Percentiles rank a stretch among this genome's conserved stretches.
Conservation (phyloP, 2,329 filamentous ascomycete genomes). For the Cercospora janseana region DNA sequence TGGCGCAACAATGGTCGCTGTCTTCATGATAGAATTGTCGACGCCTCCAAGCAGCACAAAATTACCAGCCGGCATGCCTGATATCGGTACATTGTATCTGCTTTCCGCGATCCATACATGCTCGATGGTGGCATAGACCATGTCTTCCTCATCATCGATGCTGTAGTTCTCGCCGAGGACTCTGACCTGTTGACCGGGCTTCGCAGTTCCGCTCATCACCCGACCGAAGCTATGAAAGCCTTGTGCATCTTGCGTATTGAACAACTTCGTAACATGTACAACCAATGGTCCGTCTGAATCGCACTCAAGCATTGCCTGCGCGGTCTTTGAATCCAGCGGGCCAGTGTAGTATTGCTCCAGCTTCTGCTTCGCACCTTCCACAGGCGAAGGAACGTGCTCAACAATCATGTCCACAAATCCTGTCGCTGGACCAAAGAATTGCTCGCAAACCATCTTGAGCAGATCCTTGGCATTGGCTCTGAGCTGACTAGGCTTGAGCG, state of each 20-base stretch:
- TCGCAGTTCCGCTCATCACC: constrained; percentile 87
- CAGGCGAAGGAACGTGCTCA: constrained; percentile 82
- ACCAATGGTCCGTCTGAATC: constrained; percentile 87
- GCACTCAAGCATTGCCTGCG: constrained; percentile 74
- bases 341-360: constrained; percentile 90
- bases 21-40: constrained; percentile 98
- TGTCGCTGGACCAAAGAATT: constrained; percentile 87
- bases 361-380: constrained; percentile 71
- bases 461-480: constrained; percentile 86
- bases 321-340: constrained; percentile 77
- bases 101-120: constrained; percentile 90
- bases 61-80: constrained; percentile 90
- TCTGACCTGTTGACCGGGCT: constrained; percentile 76
- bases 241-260: constrained; percentile 86
- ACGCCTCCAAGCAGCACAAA: constrained; percentile 89
- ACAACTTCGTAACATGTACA: constrained; percentile 90
- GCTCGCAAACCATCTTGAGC: constrained; percentile 83
- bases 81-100: constrained; percentile 86
- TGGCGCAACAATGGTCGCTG: constrained; percentile 81
- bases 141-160: constrained; percentile 95
- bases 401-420: constrained; percentile 97
- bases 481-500: constrained; percentile 87
- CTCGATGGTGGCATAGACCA: constrained; percentile 79
- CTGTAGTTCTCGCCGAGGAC: constrained; percentile 95
- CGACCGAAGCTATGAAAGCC: constrained; percentile 86